Conservation (phyloP, 495 filamentous ascomycete species). For the Penicillium verhagenii region DNA sequence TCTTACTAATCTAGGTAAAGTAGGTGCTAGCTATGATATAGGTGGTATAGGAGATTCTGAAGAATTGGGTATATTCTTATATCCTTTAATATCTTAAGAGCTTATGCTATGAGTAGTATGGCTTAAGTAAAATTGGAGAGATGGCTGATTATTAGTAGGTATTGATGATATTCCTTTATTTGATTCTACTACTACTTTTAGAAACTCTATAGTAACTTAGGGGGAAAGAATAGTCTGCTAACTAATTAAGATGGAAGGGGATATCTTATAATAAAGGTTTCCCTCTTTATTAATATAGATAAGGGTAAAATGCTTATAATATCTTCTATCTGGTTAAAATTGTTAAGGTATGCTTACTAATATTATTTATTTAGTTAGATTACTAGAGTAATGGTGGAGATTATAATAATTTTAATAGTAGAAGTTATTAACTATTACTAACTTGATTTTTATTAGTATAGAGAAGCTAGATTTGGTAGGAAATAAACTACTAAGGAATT, state of each 20-base stretch:
- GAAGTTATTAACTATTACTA: too few species aligned
- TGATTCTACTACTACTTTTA: neutral
- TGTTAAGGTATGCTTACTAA: neutral
- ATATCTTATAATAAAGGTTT: neutral
- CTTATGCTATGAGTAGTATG: too few species aligned
- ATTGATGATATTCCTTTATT: neutral
- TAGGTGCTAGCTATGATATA: neutral
- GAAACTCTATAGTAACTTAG: neutral
- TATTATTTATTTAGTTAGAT: neutral
- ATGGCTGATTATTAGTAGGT: neutral
- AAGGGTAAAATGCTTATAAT: neutral
- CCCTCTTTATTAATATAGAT: neutral
- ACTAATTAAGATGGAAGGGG: neutral
- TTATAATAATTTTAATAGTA: too few species aligned
- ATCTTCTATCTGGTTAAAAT: neutral
- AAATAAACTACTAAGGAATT: too few species aligned
- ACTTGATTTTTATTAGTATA: too few species aligned
- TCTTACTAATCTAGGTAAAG: neutral
- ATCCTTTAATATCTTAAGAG: too few species aligned
- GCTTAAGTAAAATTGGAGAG: too few species aligned
- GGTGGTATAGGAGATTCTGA: too few species aligned
- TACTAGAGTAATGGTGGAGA: neutral
- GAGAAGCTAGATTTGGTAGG: too few species aligned
- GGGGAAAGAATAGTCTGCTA: neutral
- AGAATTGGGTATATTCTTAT: too few species aligned